phyloP scores from a whole-genome alignment of 495 filamentous ascomycete species.

The Trichoderma virens region DNA sequence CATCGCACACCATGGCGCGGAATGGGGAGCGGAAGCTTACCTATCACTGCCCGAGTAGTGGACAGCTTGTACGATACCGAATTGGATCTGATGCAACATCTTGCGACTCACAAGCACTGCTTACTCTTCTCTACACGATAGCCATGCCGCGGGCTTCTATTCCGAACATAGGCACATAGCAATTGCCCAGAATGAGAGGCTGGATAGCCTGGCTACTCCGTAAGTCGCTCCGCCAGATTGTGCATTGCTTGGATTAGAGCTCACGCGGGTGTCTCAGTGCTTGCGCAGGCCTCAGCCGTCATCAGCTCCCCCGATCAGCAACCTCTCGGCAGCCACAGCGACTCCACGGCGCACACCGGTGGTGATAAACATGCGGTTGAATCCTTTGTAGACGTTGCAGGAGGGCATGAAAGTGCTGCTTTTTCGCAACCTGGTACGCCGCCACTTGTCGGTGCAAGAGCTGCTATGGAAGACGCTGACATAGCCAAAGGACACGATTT shows the following conservation, averaged over 20 bases:
- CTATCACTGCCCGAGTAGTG: not conserved
- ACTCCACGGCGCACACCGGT: not conserved
- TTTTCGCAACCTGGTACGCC: constrained; percentile 8
- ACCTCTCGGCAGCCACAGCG: constrained; percentile 22
- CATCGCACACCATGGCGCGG: not conserved
- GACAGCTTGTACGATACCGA: constrained; percentile 6
- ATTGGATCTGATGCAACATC: not conserved
- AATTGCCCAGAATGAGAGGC: constrained; percentile 28
- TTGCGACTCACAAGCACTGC: not conserved
- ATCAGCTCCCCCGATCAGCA: constrained; percentile 29
- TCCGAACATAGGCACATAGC: constrained; percentile 25
- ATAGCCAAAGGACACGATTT: constrained; percentile 32
- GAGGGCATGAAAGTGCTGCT: constrained; percentile 19
- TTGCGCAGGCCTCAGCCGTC: constrained; percentile 35
- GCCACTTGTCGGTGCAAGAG: constrained; percentile 21
- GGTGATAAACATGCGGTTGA: not conserved
- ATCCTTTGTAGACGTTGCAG: not conserved
- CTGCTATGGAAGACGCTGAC: constrained; percentile 16
- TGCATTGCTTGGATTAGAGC: not conserved
- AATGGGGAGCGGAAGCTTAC: not conserved
- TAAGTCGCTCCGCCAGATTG: constrained; percentile 20
- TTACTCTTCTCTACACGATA: not conserved
- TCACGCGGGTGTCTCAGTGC: constrained; percentile 28
- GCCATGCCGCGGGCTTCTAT: constrained; percentile 4
- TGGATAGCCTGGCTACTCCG: constrained; percentile 34